Evolutionary conservation across 768 basidiomycete genomes (phyloP).

Genomic region (Inosperma sp.): DNA sequence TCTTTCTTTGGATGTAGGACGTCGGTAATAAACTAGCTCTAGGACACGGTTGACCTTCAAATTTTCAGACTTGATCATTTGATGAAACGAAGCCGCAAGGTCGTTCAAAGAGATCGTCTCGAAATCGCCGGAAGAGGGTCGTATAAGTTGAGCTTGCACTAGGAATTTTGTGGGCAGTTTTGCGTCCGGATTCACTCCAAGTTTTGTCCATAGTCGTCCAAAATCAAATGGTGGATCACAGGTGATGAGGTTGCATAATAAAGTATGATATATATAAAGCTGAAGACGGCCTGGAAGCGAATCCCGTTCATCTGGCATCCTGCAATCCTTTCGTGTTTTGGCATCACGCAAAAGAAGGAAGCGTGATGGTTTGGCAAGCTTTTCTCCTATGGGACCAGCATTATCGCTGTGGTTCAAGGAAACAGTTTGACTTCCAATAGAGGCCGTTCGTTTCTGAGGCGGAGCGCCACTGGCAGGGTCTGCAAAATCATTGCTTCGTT

Average conservation of each 20-base stretch:
- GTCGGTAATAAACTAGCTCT: constrained; percentile 50
- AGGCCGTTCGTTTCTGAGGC: no score
- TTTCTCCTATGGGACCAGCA: not conserved
- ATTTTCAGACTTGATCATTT: constrained; percentile 25
- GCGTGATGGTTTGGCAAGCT: constrained; percentile 7
- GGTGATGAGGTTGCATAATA: constrained; percentile 51
- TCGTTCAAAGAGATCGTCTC: constrained; percentile 36
- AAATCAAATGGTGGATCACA: constrained; percentile 48
- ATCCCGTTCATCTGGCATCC: constrained; percentile 56
- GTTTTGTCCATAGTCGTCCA: constrained; percentile 43
- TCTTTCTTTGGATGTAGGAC: constrained; percentile 22
- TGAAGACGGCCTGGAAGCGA: constrained; percentile 59
- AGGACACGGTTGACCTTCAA: constrained; percentile 38
- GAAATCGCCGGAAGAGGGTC: constrained; percentile 18
- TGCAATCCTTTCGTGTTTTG: constrained; percentile 55
- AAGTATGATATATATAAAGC: constrained; percentile 71
- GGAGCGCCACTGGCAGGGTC: no score
- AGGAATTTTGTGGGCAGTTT: constrained; percentile 52
- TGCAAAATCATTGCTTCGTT: no score
- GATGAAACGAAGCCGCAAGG: constrained; percentile 30
- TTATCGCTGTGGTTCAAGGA: not conserved
- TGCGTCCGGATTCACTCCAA: constrained; percentile 39
- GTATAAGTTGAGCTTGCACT: constrained; percentile 33
- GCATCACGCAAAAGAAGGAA: constrained; percentile 56
- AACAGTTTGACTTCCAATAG: no score